Conservation (phyloP, 495 filamentous ascomycete genomes). For the Neurospora tetrasperma region DNA sequence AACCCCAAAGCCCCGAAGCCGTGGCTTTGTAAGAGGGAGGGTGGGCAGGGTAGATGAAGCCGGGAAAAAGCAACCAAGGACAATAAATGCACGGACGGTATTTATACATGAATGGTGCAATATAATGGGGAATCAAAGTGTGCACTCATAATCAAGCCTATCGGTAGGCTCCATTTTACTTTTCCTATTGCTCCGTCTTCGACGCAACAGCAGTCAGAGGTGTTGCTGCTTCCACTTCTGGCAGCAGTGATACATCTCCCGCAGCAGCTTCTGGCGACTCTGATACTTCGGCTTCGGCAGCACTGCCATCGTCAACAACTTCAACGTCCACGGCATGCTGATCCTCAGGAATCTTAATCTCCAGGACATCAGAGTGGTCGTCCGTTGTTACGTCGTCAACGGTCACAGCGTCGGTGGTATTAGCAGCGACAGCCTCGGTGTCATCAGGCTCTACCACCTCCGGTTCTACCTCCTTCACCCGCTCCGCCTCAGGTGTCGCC, state of each 20-base stretch:
- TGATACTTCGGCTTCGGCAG: background rate
- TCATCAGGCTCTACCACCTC: background rate
- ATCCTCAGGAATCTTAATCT: slow-evolving; percentile 2
- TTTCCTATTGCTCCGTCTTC: background rate
- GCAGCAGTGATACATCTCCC: background rate
- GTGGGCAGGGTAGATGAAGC: background rate
- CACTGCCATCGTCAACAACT: background rate
- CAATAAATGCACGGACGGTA: background rate
- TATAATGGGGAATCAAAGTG: background rate
- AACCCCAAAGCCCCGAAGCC: background rate
- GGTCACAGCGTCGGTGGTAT: background rate
- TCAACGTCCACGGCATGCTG: background rate
- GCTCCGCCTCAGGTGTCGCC: background rate
- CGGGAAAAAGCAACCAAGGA: background rate
- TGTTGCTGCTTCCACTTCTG: background rate
- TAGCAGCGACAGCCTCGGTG: background rate
- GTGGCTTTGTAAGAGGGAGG: background rate
- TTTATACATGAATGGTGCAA: background rate
- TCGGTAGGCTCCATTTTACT: background rate
- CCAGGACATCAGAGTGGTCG: slow-evolving; percentile 6
- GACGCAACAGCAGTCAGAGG: background rate
- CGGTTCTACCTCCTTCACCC: background rate
- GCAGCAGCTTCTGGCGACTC: background rate
- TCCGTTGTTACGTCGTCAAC: background rate
- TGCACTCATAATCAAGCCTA: background rate